A percentile compares a stretch with the other conserved stretches of the same genome.
Evolutionary conservation across 306 rosid genomes (phyloP).

Genomic region (Luffa aegyptiaca): DNA sequence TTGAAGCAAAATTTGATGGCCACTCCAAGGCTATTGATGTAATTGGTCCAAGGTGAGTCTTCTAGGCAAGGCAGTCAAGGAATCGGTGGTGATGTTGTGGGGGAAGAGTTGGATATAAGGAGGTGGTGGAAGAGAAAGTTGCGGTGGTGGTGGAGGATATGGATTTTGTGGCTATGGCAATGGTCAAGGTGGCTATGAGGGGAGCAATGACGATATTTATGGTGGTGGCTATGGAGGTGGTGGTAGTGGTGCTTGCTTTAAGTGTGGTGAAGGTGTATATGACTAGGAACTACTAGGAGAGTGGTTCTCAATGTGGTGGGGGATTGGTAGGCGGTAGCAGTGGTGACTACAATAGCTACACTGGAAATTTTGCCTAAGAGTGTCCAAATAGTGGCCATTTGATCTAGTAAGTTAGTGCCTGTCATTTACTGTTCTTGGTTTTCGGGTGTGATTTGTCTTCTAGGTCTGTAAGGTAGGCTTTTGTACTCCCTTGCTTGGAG

Average conservation of each 20-base stretch:
- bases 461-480: no score
- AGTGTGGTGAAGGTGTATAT: slow-evolving; percentile 27
- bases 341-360: slow-evolving; percentile 28
- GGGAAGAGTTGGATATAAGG: slow-evolving; percentile 21
- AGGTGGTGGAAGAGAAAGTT: slow-evolving; percentile 10
- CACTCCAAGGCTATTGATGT: slow-evolving; percentile 73
- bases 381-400: slow-evolving; percentile 23
- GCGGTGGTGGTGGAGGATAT: slow-evolving; percentile 28
- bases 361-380: slow-evolving; percentile 45
- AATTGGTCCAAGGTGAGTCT: slow-evolving; percentile 44
- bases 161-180: slow-evolving; percentile 9
- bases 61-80: slow-evolving; percentile 48
- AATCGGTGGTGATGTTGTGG: slow-evolving; percentile 25
- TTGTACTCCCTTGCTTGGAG: no score
- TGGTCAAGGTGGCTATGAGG: slow-evolving; percentile 15
- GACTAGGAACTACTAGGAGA: slow-evolving; percentile 24
- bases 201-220: slow-evolving; percentile 20
- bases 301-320: slow-evolving; percentile 6
- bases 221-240: slow-evolving; percentile 10
- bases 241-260: slow-evolving; percentile 25
- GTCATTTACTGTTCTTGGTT: neutral
- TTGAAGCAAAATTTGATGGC: slow-evolving; percentile 43
- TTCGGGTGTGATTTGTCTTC: neutral
- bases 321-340: slow-evolving; percentile 1
- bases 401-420: neutral